Evolutionary conservation across 2,329 filamentous ascomycete genomes (phyloP), one percentile per base, ranked within the genome.

Genomic region (Colletotrichum destructivum): DNA sequence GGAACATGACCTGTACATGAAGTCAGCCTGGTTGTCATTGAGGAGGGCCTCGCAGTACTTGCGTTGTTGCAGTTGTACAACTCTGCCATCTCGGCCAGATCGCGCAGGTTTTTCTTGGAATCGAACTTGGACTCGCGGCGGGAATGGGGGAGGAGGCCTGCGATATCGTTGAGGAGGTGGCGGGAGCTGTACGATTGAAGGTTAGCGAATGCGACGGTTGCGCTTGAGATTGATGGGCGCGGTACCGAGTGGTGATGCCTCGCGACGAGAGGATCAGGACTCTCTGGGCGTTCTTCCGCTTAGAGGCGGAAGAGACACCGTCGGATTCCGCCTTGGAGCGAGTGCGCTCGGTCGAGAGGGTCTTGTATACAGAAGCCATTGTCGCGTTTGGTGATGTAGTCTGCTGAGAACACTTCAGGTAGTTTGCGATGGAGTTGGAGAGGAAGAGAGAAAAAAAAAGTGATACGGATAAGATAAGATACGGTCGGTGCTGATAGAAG

Each of bases 201-300:
- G 54, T 71, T 49, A 73, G 62, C 57, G 47, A 47, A 31, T 38
- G 35, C 35, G 35, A 38, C 35, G 11, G 1, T 12, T 38, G 35
- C 35, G 35, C 35, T 2, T 38, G 2, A 57, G 26, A 18, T 38
- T 21, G 9, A 42, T 18, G 13, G 52, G 3, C 26, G 16, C 38
- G 35, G 9, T 63, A 40, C 31, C 11, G 5, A 49, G 38, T 9
- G 44, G 96, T 98, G 64, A 98, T 94, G 74, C 96, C 96, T 85
- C 96, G 88, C 31, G 95, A 98, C 35, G 94, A 96, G 77, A 99
- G 88, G 78, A 98, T 95, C 75, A 99, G 87, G 63, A 98, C 93
- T 78, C 95, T 87, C 80, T 91, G 92, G 23, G 46, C 46, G 55
- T 26, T 42, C 83, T 88, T 92, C 80, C 84, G 87, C 11, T 56